These are phyloP conservation scores for Coemansia nantahalensis DNA, from an alignment of 192 early-diverging fungal species.

Conservation along the genomic window DNA sequence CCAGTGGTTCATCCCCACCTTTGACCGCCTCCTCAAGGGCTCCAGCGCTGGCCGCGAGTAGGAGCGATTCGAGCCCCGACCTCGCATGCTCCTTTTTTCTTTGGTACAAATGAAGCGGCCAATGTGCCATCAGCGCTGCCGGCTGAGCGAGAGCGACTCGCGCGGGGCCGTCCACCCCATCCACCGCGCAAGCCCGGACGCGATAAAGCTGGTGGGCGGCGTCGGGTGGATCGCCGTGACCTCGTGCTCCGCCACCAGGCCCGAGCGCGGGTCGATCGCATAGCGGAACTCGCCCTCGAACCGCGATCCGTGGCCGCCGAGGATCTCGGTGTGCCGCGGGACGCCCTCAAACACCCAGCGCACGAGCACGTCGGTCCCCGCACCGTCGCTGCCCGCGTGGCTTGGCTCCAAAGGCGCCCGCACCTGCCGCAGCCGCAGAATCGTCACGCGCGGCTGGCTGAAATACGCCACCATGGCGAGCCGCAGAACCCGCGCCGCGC, in stretches of 20 bases:
- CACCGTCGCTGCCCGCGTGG: neutral
- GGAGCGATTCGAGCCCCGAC: neutral
- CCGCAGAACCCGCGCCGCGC: slow-evolving; percentile 24
- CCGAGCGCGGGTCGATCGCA: slow-evolving; percentile 20
- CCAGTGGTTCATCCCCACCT: slow-evolving; percentile 84
- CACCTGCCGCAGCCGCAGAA: slow-evolving; percentile 25
- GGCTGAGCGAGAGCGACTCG: slow-evolving; percentile 28
- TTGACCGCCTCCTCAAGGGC: slow-evolving; percentile 45
- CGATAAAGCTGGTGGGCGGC: slow-evolving; percentile 31
- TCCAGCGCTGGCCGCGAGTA: neutral
- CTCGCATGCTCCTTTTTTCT: no score
- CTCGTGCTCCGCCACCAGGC: slow-evolving; percentile 36
- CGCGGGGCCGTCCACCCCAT: slow-evolving; percentile 40
- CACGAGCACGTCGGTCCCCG: slow-evolving; percentile 24
- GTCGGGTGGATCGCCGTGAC: slow-evolving; percentile 46
- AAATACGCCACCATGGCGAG: slow-evolving; percentile 43
- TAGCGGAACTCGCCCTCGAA: slow-evolving; percentile 53
- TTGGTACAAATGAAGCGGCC: no score
- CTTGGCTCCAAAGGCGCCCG: neutral
- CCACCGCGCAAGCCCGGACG: slow-evolving; percentile 42
- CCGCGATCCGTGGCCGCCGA: slow-evolving; percentile 25
- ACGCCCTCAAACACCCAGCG: slow-evolving; percentile 51
- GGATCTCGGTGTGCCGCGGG: slow-evolving; percentile 30
- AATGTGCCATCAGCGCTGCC: neutral
- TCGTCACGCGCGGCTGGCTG: slow-evolving; percentile 13